Evolutionary conservation across 129 eudicot species (phyloP).

Genomic region (Chrysanthemum seticuspe): DNA sequence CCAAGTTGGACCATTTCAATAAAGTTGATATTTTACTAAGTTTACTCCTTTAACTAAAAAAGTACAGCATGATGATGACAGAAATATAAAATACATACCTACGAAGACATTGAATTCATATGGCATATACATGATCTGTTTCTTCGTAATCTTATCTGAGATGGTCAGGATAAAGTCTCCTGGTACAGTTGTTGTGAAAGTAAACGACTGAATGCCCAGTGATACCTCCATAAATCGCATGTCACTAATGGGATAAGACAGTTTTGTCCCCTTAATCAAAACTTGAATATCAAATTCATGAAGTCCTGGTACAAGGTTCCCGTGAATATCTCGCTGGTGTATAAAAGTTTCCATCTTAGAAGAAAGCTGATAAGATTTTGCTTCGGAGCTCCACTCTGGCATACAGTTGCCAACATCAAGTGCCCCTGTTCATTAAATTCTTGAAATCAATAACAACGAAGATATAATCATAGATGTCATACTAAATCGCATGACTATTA

Average conservation of each 20-base stretch:
- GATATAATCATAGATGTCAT: no score
- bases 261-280: constrained; percentile 52
- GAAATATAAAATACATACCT: constrained; percentile 40
- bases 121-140: constrained; percentile 58
- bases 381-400: constrained; percentile 42
- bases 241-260: constrained; percentile 73
- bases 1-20: no score
- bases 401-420: constrained; percentile 59
- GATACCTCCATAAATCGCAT: constrained; percentile 39
- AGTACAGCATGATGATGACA: background rate
- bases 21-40: no score
- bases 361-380: constrained; percentile 57
- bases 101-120: constrained; percentile 55
- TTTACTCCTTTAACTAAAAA: background rate
- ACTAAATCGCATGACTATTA: no score
- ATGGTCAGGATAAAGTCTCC: constrained; percentile 70
- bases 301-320: constrained; percentile 66
- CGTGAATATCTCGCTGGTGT: constrained; percentile 64
- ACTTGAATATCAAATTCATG: constrained; percentile 68
- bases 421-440: constrained; percentile 22
- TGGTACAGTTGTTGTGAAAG: constrained; percentile 63
- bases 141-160: constrained; percentile 44
- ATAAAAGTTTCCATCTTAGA: constrained; percentile 67
- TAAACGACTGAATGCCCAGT: constrained; percentile 56
- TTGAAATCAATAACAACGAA: no score